phyloP scores from a whole-genome alignment of 2,329 filamentous ascomycete genomes.

The Boeremia lycopersici region DNA sequence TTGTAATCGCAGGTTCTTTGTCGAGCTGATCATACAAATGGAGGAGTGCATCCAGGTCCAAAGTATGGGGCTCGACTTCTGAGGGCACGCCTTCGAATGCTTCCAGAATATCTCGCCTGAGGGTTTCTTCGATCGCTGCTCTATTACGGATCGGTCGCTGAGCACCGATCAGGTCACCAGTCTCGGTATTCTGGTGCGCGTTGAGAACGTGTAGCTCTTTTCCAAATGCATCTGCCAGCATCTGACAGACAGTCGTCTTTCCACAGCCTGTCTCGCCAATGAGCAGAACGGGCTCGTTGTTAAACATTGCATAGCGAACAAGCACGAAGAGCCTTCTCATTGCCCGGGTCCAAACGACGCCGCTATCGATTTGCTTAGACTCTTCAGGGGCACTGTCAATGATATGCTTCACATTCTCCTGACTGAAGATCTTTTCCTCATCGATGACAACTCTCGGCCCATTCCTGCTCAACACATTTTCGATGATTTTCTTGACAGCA shows the following conservation, averaged over 20 bases:
- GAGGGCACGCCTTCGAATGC: constrained; percentile 29
- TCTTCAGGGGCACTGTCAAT: constrained; percentile 41
- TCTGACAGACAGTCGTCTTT: constrained; percentile 95
- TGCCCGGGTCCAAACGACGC: constrained; percentile 89
- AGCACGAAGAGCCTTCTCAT: constrained; percentile 92
- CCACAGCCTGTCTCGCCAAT: constrained; percentile 97
- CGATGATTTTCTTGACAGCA: constrained; percentile 86
- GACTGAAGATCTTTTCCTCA: constrained; percentile 72
- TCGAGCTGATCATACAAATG: constrained; percentile 63
- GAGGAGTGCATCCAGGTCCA: constrained; percentile 57
- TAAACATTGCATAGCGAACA: constrained; percentile 82
- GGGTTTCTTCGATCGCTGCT: constrained; percentile 68
- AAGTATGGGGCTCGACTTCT: constrained; percentile 16
- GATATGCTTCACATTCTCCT: constrained; percentile 36
- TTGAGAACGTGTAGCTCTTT: constrained; percentile 89
- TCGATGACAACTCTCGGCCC: constrained; percentile 73
- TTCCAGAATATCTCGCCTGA: constrained; percentile 66
- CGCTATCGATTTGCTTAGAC: constrained; percentile 17
- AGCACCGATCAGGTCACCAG: constrained; percentile 93
- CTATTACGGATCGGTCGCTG: constrained; percentile 91
- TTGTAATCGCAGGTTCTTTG: constrained; percentile 49
- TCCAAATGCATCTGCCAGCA: constrained; percentile 79
- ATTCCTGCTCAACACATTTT: constrained; percentile 75
- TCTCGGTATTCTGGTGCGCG: constrained; percentile 97
- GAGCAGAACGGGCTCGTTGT: constrained; percentile 91